Conservation (phyloP, 2,329 filamentous ascomycete genomes). For the Gyromitra esculenta region DNA sequence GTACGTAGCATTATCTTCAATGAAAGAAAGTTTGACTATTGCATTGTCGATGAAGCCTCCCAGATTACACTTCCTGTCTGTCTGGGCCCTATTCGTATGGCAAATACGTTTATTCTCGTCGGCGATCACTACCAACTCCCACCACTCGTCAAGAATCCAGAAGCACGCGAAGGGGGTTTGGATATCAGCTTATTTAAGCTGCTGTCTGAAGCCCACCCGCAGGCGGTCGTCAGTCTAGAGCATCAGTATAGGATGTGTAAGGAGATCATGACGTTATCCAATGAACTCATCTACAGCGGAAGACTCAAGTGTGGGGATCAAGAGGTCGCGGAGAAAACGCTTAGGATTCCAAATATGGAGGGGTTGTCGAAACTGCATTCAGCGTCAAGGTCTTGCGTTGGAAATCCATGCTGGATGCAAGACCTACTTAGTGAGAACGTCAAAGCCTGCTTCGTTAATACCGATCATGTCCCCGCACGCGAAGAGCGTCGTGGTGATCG, state of each 20-base stretch:
- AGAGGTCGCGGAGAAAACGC: slow-evolving; percentile 73
- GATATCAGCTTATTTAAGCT: slow-evolving; percentile 95
- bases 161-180: slow-evolving; percentile 83
- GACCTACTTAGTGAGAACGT: slow-evolving; percentile 56
- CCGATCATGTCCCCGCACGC: slow-evolving; percentile 74
- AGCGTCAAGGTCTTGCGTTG: slow-evolving; percentile 32
- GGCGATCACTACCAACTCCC: slow-evolving; percentile 97
- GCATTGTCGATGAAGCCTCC: slow-evolving; percentile 96
- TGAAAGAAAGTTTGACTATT: slow-evolving; percentile 93
- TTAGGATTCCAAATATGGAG: slow-evolving; percentile 74
- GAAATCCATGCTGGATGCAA: slow-evolving; percentile 56
- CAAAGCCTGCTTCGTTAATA: slow-evolving; percentile 89
- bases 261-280: slow-evolving; percentile 94
- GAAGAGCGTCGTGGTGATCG: slow-evolving; percentile 84
- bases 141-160: slow-evolving; percentile 90
- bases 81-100: slow-evolving; percentile 90
- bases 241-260: slow-evolving; percentile 99
- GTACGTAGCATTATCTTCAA: slow-evolving; percentile 73
- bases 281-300: slow-evolving; percentile 91
- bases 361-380: slow-evolving; percentile 63
- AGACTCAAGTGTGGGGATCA: slow-evolving; percentile 87
- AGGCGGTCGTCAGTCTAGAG: slow-evolving; percentile 87
- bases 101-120: slow-evolving; percentile 90
- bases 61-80: slow-evolving; percentile 97
- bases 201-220: slow-evolving; percentile 85